Conservation (phyloP, 1,284 basidiomycete genomes). For the Cryptococcus wingfieldii region DNA sequence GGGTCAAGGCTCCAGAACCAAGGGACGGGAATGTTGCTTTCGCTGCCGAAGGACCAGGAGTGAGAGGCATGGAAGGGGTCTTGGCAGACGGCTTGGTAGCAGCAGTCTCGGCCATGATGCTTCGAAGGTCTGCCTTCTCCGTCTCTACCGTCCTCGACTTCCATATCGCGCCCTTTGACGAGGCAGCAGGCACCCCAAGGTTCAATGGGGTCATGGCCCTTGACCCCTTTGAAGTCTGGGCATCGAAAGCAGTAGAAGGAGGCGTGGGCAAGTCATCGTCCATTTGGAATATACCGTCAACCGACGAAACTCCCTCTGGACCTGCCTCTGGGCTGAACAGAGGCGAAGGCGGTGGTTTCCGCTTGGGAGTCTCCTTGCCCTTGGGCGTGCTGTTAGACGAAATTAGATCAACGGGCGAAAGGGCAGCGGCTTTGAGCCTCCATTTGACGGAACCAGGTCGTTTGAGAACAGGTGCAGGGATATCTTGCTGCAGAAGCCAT, state of each 20-base stretch:
- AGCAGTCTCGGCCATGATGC: conserved; percentile 72
- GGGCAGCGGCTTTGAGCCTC: conserved; percentile 52
- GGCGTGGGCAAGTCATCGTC: conserved; percentile 42
- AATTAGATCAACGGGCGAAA: conserved; percentile 52
- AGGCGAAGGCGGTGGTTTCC: conserved; percentile 19
- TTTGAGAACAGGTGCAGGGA: conserved; percentile 64
- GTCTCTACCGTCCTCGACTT: conserved; percentile 50
- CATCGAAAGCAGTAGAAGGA: conserved; percentile 9
- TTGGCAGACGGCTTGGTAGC: conserved; percentile 26
- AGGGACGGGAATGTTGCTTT: background rate
- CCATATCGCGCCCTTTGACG: conserved; percentile 44
- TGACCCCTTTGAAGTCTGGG: conserved; percentile 32
- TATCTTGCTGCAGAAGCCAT: conserved; percentile 77
- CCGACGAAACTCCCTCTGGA: conserved; percentile 8
- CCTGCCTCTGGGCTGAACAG: conserved; percentile 23
- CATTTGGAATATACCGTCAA: conserved; percentile 50
- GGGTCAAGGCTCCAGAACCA: background rate
- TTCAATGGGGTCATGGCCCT: conserved; percentile 55
- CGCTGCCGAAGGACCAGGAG: background rate
- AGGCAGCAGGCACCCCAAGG: conserved; percentile 13
- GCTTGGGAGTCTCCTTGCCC: background rate
- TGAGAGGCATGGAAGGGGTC: background rate
- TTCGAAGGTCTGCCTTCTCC: conserved; percentile 65
- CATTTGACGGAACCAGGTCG: conserved; percentile 30
- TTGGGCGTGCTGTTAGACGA: conserved; percentile 22